Evolutionary conservation across 495 filamentous ascomycete species (phyloP).

Genomic region (Rhypophila decipiens): DNA sequence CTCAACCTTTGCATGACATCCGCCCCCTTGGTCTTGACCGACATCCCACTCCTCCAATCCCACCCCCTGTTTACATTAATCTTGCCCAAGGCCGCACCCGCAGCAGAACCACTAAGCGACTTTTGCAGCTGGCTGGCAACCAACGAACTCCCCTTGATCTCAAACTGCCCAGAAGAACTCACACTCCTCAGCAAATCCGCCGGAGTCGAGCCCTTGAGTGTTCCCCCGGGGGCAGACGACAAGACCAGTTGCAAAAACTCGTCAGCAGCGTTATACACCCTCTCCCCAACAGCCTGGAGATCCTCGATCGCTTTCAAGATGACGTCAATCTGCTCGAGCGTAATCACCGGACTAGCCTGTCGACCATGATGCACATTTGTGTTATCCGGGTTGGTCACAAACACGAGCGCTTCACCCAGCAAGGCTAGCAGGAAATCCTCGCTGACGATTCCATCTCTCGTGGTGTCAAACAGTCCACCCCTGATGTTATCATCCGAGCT

Average conservation of each 20-base stretch:
- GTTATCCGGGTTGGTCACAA: constrained; percentile 53
- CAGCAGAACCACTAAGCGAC: constrained; percentile 28
- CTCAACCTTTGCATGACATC: constrained; percentile 69
- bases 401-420: constrained; percentile 73
- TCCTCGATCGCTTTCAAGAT: constrained; percentile 79
- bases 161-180: constrained; percentile 46
- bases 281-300: constrained; percentile 63
- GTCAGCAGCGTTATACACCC: constrained; percentile 64
- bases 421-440: constrained; percentile 80
- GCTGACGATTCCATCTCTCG: constrained; percentile 69
- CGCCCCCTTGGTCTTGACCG: constrained; percentile 49
- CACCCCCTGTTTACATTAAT: constrained; percentile 57
- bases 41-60: constrained; percentile 74
- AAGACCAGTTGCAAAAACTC: constrained; percentile 59
- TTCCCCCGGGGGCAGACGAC: constrained; percentile 33
- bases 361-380: constrained; percentile 18
- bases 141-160: constrained; percentile 66
- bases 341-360: constrained; percentile 31
- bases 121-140: constrained; percentile 56
- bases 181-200: constrained; percentile 56
- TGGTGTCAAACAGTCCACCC: constrained; percentile 76
- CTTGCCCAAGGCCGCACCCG: constrained; percentile 23
- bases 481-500: constrained; percentile 84
- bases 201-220: constrained; percentile 47
- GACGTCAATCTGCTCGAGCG: constrained; percentile 60